These are phyloP conservation scores for Pilasporangium apinafurcum DNA, from an alignment of 352 stramenopile species.

Conservation along the genomic window DNA sequence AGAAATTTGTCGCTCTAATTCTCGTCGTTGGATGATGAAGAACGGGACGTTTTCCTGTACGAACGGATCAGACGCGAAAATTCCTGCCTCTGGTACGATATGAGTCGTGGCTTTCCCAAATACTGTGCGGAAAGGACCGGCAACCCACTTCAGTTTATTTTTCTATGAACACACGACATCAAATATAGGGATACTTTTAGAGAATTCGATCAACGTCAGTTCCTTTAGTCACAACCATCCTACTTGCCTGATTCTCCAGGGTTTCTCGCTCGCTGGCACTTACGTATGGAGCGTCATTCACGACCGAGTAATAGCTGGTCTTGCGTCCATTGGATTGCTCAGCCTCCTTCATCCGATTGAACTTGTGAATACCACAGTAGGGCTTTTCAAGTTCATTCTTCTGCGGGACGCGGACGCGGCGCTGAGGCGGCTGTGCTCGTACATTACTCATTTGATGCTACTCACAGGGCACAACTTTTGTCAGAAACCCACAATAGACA, in stretches of 20 bases:
- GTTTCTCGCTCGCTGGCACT: conserved; percentile 39
- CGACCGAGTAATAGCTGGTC: conserved; percentile 65
- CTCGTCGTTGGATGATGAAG: conserved; percentile 51
- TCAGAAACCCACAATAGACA: no score
- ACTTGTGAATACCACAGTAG: conserved; percentile 60
- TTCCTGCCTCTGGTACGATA: conserved; percentile 26
- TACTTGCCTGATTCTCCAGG: conserved; percentile 38
- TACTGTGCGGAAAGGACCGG: conserved; percentile 51
- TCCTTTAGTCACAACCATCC: no score
- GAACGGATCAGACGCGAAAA: conserved; percentile 53
- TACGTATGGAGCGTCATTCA: conserved; percentile 75
- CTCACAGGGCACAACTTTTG: no score
- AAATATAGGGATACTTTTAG: no score
- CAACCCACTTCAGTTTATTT: conserved; percentile 66
- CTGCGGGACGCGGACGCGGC: conserved; percentile 46
- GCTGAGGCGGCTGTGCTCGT: background rate
- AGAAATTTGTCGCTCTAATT: conserved; percentile 31
- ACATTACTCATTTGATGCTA: no score
- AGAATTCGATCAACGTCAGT: background rate
- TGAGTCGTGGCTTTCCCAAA: conserved; percentile 67
- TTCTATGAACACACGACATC: conserved; percentile 18
- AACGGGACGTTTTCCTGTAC: conserved; percentile 41
- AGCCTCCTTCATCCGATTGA: conserved; percentile 25
- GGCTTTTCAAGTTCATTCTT: conserved; percentile 61
- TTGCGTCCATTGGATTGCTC: conserved; percentile 6